Base-by-base conservation (phyloP, 768 basidiomycete species). In the Cytidiella melzeri region DNA sequence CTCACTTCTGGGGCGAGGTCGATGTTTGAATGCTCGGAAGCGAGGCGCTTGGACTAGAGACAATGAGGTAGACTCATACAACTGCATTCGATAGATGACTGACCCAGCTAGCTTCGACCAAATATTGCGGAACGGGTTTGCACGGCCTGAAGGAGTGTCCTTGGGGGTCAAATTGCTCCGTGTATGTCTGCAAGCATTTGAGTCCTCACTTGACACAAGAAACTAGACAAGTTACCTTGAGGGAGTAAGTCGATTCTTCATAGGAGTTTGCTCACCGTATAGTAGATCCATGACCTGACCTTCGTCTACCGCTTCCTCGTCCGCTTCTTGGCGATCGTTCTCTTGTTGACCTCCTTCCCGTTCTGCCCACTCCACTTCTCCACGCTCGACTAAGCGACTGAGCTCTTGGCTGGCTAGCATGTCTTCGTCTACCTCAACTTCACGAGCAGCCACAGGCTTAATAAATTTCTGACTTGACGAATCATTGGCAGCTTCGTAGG, bases 361-460 rank as follows among this genome's bases (percentile, higher is more conserved):
- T 34, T 52, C 47, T 36, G 55, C 54, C 47, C 55, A 60, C n/a
- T 60, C 60, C 9, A 41, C 53, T 43, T 64, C 64, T 30, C 64
- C 65, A 38, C 56, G 54, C 50, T 70, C 67, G 36, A 72, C 62
- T 4, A 69, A 50, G 20, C 68, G 64, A 30, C 58, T 66, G 42
- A 81, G 64, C 18, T 79, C 76, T 52, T 79, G 75, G 48, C 72
- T 73, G 0, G 71, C 71, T 19, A 84, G 63, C 55, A 80, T 64
- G 18, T 64, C 67, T 41, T 77, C 69, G 61, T 84, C 78, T 24
- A 83, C 74, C 18, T 83, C 77, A 10, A 64, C 70, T 12, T 80
- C 74, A 12, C 52, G 48, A 11, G 47, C 55, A 20, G 43, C 28
- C 41, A 19, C 44, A 37, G 28, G 39, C 38, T 18, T 2, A 26